These are phyloP conservation scores for Pugionium dolabratum DNA, from an alignment of 345 rosid genomes.

Conservation along the genomic window DNA sequence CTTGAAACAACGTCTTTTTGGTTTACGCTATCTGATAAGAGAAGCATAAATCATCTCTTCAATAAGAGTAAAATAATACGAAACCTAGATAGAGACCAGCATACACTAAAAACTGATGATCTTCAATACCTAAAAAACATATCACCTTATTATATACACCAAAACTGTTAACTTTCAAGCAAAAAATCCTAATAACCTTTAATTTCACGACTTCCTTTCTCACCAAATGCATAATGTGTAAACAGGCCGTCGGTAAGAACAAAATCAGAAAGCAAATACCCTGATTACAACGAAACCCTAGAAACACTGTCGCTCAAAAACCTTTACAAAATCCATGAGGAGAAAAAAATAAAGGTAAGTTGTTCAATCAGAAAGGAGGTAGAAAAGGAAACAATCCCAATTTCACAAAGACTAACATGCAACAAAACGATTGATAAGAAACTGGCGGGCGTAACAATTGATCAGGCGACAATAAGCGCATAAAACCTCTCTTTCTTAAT, in stretches of 20 bases:
- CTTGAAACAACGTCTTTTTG: background rate
- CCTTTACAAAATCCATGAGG: background rate
- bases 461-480: background rate
- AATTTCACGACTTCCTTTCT: background rate
- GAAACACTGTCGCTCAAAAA: background rate
- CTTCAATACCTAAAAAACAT: too few relatives aligned
- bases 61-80: too few relatives aligned
- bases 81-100: too few relatives aligned
- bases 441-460: background rate
- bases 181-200: too few relatives aligned
- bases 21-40: background rate
- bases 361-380: background rate
- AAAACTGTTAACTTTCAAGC: too few relatives aligned
- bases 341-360: constrained; percentile 1
- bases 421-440: constrained; percentile 1
- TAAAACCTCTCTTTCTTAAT: background rate
- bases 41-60: too few relatives aligned
- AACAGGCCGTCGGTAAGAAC: background rate
- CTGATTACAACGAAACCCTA: constrained; percentile 18
- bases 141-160: too few relatives aligned
- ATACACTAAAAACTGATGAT: too few relatives aligned
- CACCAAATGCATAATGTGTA: background rate
- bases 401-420: background rate
- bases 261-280: background rate
- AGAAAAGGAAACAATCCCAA: constrained; percentile 19